These are phyloP conservation scores for Apophysomyces elegans DNA, from an alignment of 371 early-diverging fungal species.

Conservation along the genomic window DNA sequence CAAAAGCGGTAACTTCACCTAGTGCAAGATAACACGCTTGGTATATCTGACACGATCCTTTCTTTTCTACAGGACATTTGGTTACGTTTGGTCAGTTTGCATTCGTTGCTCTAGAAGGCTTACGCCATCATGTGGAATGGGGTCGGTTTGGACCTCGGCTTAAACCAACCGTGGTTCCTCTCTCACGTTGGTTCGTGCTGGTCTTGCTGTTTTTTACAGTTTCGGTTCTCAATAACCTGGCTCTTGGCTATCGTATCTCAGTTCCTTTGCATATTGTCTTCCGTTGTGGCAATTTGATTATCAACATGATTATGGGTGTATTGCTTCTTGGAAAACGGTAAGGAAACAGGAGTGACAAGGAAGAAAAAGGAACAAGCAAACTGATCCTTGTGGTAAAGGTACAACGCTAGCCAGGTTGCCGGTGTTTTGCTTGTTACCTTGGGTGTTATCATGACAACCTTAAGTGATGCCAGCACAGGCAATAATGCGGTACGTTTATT, in stretches of 20 bases:
- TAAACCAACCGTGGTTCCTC: conserved; percentile 70
- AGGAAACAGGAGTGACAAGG: neutral
- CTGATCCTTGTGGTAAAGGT: conserved; percentile 11
- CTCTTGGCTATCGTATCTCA: conserved; percentile 80
- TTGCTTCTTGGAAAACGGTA: conserved; percentile 74
- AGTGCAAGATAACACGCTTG: too few species aligned
- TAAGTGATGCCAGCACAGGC: conserved; percentile 40
- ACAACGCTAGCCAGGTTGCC: conserved; percentile 36
- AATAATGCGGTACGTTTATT: neutral
- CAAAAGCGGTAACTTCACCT: conserved; percentile 64
- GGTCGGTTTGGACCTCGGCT: conserved; percentile 54
- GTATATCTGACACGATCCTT: neutral
- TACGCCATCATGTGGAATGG: conserved; percentile 67
- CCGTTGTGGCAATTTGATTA: conserved; percentile 79
- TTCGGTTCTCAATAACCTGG: conserved; percentile 83
- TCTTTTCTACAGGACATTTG: conserved; percentile 56
- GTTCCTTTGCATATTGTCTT: conserved; percentile 93
- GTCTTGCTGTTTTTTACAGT: conserved; percentile 80
- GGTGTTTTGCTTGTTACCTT: conserved; percentile 80
- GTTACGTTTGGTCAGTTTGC: conserved; percentile 88
- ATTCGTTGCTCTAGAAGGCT: conserved; percentile 76
- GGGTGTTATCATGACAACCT: conserved; percentile 78
- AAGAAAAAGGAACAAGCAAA: neutral
- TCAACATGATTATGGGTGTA: conserved; percentile 84
- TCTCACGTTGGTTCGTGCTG: conserved; percentile 73